These are phyloP conservation scores for Silene uniflora DNA, from an alignment of 148 eudicot species.

Conservation along the genomic window DNA sequence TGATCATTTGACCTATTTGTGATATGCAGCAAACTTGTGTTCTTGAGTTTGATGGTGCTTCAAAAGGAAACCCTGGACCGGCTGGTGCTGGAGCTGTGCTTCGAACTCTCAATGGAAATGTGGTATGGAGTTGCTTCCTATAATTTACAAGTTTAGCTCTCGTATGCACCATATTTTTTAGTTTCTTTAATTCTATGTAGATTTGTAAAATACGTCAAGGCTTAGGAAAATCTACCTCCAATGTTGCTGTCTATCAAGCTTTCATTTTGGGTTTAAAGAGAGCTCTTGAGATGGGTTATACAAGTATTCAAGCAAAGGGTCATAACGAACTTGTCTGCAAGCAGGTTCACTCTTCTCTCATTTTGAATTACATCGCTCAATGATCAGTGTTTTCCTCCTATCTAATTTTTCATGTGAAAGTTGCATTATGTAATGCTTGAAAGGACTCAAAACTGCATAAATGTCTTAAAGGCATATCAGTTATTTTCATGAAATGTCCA, in stretches of 20 bases:
- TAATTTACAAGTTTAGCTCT: not conserved
- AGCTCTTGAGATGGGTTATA: conserved; percentile 80
- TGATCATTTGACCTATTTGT: conserved; percentile 20
- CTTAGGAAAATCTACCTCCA: conserved; percentile 69
- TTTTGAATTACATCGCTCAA: not conserved
- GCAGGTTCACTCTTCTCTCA: conserved; percentile 53
- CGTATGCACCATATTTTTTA: not conserved
- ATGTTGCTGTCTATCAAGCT: conserved; percentile 86
- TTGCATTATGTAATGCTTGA: not conserved
- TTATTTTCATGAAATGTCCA: too few species aligned
- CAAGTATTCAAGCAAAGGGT: conserved; percentile 59
- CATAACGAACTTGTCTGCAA: conserved; percentile 93
- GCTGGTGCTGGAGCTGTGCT: conserved; percentile 92
- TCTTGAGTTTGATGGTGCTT: conserved; percentile 86
- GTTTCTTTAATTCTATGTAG: conserved; percentile 33
- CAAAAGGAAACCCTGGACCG: conserved; percentile 94
- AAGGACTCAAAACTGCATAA: not conserved
- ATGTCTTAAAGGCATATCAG: not conserved
- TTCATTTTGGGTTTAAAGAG: conserved; percentile 64
- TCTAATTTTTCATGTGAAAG: not conserved
- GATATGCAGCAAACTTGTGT: conserved; percentile 34
- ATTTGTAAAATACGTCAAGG: conserved; percentile 88
- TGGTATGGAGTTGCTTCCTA: conserved; percentile 38
- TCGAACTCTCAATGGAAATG: conserved; percentile 56
- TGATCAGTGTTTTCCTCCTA: not conserved